Base-by-base conservation (phyloP, 305 asterid species). In the Andrographis paniculata region DNA sequence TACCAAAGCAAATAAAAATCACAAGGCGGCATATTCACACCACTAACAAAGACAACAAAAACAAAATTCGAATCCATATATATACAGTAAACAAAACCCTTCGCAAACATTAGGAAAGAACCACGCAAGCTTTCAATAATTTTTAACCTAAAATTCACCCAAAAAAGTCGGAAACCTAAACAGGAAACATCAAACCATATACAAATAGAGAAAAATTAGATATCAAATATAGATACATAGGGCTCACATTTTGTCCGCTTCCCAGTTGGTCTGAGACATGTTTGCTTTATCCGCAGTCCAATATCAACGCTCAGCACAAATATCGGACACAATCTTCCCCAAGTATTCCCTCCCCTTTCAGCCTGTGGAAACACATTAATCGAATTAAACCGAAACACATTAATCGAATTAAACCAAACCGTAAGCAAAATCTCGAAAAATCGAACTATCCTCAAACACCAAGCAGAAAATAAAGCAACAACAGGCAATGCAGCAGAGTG, bases 261-360 rank as follows among this genome's bases (percentile, higher is more conserved):
- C 96, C 99, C 99, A 91, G 76, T 91, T 91, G 50, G 94, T 87
- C 61, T 91, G 99, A 63, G 99, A 71, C 99, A 91, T 91, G 53
- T 47, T 75, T 51, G 37, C 42, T 24, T 24, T 59, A 48, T 61
- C 37, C 54, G 49, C 50, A 52, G 66, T 31, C 51, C 49, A 53
- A 23, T 24, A 24, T 4, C 14, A 49, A 18, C 13, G 45, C 58
- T 41, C 49, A 45, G 53, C 9, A 56, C 63, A 35, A 50, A 57
- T 41, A 43, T 55, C 74, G 64, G 74, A 48, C 36, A 35, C 48
- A 63, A 43, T 13, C 5, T 38, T 22, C 38, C 2, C 38, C 67
- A 24, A 33, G 52, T 33, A 44, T 20, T 20, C 42, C 56, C 11
- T 44, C 53, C 28, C 48, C 52, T 47, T 54, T 45, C 9, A 20